A percentile compares a stretch with the other conserved stretches of the same genome.
These are phyloP conservation scores for Linum tenue DNA, from an alignment of 345 rosid species.

Conservation along the genomic window DNA sequence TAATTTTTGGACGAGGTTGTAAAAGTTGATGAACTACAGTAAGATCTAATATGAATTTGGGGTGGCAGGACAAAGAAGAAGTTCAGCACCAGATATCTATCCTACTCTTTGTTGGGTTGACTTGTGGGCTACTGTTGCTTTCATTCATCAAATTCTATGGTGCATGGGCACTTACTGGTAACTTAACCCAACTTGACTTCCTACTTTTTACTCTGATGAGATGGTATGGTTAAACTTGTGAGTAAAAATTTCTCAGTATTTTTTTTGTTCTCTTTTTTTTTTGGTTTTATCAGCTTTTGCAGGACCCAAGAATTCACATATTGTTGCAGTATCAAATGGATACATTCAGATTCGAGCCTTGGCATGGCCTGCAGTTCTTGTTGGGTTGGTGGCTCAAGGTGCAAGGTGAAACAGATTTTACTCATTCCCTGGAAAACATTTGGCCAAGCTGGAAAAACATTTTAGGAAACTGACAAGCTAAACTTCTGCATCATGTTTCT, in stretches of 20 bases:
- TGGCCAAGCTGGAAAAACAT: no score
- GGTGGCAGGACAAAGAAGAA: constrained; percentile 60
- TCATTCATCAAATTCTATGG: constrained; percentile 60
- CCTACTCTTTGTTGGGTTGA: constrained; percentile 64
- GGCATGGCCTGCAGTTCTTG: constrained; percentile 89
- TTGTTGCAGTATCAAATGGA: constrained; percentile 75
- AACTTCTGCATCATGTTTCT: background rate
- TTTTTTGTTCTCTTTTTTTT: background rate
- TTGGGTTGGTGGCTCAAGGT: constrained; percentile 92
- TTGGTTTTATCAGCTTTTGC: constrained; percentile 49
- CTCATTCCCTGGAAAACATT: no score
- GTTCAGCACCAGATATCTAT: constrained; percentile 90
- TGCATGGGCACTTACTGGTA: constrained; percentile 72
- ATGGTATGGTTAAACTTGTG: background rate
- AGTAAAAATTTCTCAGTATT: background rate
- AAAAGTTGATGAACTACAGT: no score
- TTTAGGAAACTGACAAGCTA: background rate
- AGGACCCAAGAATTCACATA: constrained; percentile 54
- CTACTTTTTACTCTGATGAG: constrained; percentile 4
- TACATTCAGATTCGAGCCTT: constrained; percentile 91
- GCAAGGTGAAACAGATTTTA: constrained; percentile 47
- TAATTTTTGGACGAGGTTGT: no score
- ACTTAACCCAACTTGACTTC: background rate
- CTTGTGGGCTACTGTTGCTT: constrained; percentile 66
- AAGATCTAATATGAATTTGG: no score